Conservation (phyloP, 2,329 filamentous ascomycete species). For the Cladosporium sp. region DNA sequence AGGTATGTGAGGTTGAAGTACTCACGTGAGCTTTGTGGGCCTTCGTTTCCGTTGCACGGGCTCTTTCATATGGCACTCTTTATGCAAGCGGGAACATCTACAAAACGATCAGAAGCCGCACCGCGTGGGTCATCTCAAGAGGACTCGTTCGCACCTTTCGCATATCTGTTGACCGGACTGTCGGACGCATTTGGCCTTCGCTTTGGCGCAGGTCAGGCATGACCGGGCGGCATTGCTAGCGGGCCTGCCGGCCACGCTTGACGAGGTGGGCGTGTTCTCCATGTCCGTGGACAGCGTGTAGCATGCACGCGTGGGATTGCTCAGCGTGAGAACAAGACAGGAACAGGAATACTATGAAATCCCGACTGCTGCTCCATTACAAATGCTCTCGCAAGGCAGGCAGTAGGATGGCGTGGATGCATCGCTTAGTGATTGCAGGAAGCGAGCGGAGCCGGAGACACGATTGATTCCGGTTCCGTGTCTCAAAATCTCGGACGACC, state of each 20-base stretch:
- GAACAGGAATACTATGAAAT: too few relatives aligned
- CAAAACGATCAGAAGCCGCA: too few relatives aligned
- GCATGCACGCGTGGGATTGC: too few relatives aligned
- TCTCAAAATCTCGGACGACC: too few relatives aligned
- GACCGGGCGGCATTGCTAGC: background rate
- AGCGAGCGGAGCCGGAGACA: too few relatives aligned
- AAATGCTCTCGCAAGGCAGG: too few relatives aligned
- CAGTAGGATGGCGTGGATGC: too few relatives aligned
- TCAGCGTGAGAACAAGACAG: too few relatives aligned
- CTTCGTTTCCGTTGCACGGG: slow-evolving; percentile 23
- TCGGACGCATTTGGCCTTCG: slow-evolving; percentile 31
- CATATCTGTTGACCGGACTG: slow-evolving; percentile 19
- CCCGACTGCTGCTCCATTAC: too few relatives aligned
- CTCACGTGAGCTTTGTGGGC: slow-evolving; percentile 26
- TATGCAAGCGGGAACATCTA: slow-evolving; percentile 27
- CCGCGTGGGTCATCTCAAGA: too few relatives aligned
- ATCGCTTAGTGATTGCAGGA: too few relatives aligned
- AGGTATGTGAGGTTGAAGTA: background rate
- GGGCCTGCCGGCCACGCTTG: background rate
- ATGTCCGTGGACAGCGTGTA: background rate
- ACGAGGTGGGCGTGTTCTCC: background rate
- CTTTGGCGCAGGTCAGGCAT: slow-evolving; percentile 28
- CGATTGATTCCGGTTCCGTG: too few relatives aligned
- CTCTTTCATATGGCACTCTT: slow-evolving; percentile 26
- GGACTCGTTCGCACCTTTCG: slow-evolving; percentile 18